A percentile compares a stretch with the other conserved stretches of the same genome.
Evolutionary conservation across 2,329 filamentous ascomycete genomes (phyloP).

Genomic region (Colletotrichum liaoningense): DNA sequence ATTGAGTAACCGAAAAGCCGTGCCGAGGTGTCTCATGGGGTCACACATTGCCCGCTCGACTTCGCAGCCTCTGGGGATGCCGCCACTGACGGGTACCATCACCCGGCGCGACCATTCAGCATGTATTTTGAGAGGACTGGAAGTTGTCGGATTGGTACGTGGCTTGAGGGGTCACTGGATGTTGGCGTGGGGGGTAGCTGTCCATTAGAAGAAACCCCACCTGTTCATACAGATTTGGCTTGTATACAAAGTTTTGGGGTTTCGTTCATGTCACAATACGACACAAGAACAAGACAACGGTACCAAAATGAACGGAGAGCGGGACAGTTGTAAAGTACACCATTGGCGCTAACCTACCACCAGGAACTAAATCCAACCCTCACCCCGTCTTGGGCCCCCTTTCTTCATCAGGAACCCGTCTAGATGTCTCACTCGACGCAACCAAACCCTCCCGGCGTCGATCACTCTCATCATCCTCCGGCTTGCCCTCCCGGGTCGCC

Average conservation of each 20-base stretch:
- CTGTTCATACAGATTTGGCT: neutral
- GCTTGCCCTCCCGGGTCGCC: slow-evolving; percentile 64
- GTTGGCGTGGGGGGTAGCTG: neutral
- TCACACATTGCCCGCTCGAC: neutral
- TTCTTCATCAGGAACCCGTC: slow-evolving; percentile 40
- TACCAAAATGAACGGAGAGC: neutral
- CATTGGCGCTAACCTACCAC: neutral
- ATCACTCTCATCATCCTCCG: slow-evolving; percentile 55
- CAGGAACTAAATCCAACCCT: neutral
- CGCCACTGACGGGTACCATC: neutral
- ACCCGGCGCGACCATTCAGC: neutral
- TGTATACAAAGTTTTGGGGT: neutral
- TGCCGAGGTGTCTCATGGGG: neutral
- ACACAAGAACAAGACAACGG: neutral
- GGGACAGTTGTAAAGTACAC: no score
- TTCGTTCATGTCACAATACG: neutral
- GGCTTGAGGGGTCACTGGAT: neutral
- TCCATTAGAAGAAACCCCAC: neutral
- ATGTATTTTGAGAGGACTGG: neutral
- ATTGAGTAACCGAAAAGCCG: neutral
- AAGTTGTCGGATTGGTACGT: neutral
- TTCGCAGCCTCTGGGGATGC: neutral
- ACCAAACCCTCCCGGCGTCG: slow-evolving; percentile 21
- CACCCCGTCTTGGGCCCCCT: slow-evolving; percentile 38
- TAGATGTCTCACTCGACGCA: neutral